A percentile compares a stretch with the other conserved stretches of the same genome.
Evolutionary conservation across 257 asterid species (phyloP).

Genomic region (Salvia miltiorrhiza): DNA sequence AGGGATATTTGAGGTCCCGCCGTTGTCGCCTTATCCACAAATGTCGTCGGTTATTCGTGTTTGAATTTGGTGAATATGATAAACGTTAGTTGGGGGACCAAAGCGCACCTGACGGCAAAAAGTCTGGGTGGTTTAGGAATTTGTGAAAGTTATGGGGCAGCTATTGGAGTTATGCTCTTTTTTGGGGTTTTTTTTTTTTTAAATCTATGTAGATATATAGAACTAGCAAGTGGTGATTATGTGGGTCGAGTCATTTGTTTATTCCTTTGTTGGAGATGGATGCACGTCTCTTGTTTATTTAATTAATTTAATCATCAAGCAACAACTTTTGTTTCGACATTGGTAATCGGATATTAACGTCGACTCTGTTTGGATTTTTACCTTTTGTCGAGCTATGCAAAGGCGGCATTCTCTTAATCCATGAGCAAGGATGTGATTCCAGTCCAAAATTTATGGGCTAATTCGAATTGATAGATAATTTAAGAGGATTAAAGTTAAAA

Average conservation of each 20-base stretch:
- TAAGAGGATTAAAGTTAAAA: too few species aligned
- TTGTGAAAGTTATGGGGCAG: neutral
- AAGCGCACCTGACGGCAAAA: conserved; percentile 41
- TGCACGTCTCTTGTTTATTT: neutral
- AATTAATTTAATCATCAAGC: too few species aligned
- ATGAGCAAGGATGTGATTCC: too few species aligned
- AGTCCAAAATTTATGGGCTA: too few species aligned
- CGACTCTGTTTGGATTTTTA: too few species aligned
- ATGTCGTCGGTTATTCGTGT: conserved; percentile 30
- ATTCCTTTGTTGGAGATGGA: conserved; percentile 21
- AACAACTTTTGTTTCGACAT: too few species aligned
- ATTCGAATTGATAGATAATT: too few species aligned
- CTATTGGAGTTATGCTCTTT: conserved; percentile 2
- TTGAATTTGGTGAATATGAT: neutral
- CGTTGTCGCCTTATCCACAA: conserved; percentile 48
- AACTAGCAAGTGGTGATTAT: neutral
- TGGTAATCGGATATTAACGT: too few species aligned
- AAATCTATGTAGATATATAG: conserved; percentile 20
- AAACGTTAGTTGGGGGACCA: neutral
- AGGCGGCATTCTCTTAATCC: too few species aligned
- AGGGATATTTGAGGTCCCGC: conserved; percentile 88
- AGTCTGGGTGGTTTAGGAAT: conserved; percentile 44
- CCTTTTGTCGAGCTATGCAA: too few species aligned
- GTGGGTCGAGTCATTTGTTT: conserved; percentile 27
- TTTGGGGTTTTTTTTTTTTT: neutral